Base-by-base conservation (phyloP, 2,329 filamentous ascomycete genomes). In the Clathrospora elynae region DNA sequence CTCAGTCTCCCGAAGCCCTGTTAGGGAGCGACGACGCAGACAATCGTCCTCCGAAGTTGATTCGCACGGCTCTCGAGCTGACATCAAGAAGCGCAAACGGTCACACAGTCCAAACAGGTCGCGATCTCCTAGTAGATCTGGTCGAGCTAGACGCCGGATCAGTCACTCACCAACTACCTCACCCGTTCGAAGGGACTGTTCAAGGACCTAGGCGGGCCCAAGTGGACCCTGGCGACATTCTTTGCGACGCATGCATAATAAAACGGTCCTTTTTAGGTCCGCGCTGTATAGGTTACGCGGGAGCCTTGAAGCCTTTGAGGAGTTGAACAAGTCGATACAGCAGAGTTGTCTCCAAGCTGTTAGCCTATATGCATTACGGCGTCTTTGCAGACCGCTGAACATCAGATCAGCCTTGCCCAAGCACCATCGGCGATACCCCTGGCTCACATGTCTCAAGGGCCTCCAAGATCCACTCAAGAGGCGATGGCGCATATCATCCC, bases 11-110 rank as follows among this genome's bases (percentile, higher is more conserved):
- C 49, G 66, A 48, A 74, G 69, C 42, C 67, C 60, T 46, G 70
- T 69, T 22, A 68, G 63, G 49, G 62, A 67, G 51, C 62, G 65
- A 53, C 70, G 71, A 61, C 72, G 71, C 59, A 72, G 71, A 72
- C 73, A 72, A 60, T 71, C 71, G 61, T 65, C 70, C 56, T 70
- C 69, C 61, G 66, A 69, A 66, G 64, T 71, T 55, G 65, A 73
- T 61, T 64, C 62, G 30, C 69, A 59, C 66, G 70, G 72, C 54
- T 66, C 68, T 59, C 68, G 72, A 54, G 72, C 75, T 78, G 75
- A 79, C 75, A 57, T 73, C 73, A 71, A 76, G 64, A 75, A 64
- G 51, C 71, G 67, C 55, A 74, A 77, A 61, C 70, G 56, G n/a
- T 49, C 47, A 61, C 55, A 67, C 46, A 71, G 69, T 36, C 61